Evolutionary conservation across 192 early-diverging fungal genomes (phyloP).

Genomic region (Kappamyces sp.): DNA sequence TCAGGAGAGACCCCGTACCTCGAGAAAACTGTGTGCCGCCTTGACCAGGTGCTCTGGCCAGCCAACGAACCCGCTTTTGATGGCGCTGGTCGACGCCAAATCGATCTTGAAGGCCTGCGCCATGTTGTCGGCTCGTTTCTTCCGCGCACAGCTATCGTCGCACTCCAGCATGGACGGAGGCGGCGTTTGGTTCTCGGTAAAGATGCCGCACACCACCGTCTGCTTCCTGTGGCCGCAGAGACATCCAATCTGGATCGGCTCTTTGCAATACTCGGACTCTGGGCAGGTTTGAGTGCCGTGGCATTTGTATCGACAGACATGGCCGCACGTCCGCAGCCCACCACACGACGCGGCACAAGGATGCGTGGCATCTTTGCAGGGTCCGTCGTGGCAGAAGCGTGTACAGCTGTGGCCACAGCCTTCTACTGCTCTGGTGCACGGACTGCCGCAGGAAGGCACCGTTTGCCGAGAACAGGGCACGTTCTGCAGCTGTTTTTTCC

Average conservation of each 20-base stretch:
- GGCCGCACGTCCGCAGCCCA: conserved; percentile 77
- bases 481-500: conserved; percentile 67
- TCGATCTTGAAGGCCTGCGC: conserved; percentile 68
- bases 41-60: conserved; percentile 62
- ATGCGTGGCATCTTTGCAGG: conserved; percentile 58
- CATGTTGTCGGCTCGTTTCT: conserved; percentile 71
- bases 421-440: conserved; percentile 49
- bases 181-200: conserved; percentile 33
- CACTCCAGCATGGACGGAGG: conserved; percentile 49
- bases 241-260: conserved; percentile 57
- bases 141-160: conserved; percentile 73
- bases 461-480: conserved; percentile 73
- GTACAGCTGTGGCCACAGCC: conserved; percentile 75
- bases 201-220: conserved; percentile 64
- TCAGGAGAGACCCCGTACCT: background rate
- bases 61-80: conserved; percentile 23
- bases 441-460: conserved; percentile 64
- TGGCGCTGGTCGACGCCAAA: conserved; percentile 4
- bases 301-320: conserved; percentile 67
- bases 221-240: conserved; percentile 65
- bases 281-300: conserved; percentile 73
- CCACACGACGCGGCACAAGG: conserved; percentile 70
- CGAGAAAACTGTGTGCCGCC: conserved; percentile 56
- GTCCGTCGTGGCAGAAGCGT: conserved; percentile 74
- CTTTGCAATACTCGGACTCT: conserved; percentile 65